A percentile compares a stretch with the other conserved stretches of the same genome.
Conservation (phyloP, 495 filamentous ascomycete genomes). For the Penicillium cosmopolitanum region DNA sequence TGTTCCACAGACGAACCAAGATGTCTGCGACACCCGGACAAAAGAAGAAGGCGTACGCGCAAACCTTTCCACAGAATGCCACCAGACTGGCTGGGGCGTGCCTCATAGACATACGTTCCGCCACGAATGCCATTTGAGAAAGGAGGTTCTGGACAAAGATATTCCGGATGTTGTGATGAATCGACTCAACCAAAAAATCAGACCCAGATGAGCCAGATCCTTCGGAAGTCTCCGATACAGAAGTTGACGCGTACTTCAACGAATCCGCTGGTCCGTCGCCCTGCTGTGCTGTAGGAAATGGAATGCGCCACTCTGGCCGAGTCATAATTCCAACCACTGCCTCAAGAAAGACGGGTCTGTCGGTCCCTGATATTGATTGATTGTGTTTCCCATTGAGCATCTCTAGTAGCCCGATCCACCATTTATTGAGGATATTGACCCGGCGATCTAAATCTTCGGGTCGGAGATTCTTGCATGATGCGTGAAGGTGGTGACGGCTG, state of each 20-base stretch:
- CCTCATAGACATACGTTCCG: slow-evolving; percentile 88
- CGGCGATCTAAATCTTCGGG: slow-evolving; percentile 88
- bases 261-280: slow-evolving; percentile 32
- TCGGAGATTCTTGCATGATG: slow-evolving; percentile 66
- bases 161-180: slow-evolving; percentile 91
- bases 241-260: slow-evolving; percentile 41
- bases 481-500: slow-evolving; percentile 67
- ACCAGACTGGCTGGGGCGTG: slow-evolving; percentile 92
- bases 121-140: slow-evolving; percentile 84
- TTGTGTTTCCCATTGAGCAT: slow-evolving; percentile 78
- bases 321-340: slow-evolving; percentile 85
- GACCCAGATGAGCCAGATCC: slow-evolving; percentile 55
- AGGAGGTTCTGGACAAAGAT: slow-evolving; percentile 87
- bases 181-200: slow-evolving; percentile 83
- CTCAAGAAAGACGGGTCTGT: slow-evolving; percentile 83
- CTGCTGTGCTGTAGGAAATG: slow-evolving; percentile 55
- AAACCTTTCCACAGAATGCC: slow-evolving; percentile 90
- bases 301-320: slow-evolving; percentile 85
- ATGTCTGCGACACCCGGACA: slow-evolving; percentile 88
- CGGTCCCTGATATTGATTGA: slow-evolving; percentile 71
- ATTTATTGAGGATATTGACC: slow-evolving; percentile 83
- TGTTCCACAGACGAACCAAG: slow-evolving; percentile 80
- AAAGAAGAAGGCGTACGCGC: slow-evolving; percentile 96
- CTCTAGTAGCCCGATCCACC: slow-evolving; percentile 91
- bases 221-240: slow-evolving; percentile 46